Evolutionary conservation across 192 early-diverging fungal genomes (phyloP), one percentile per base, ranked within the genome.

Genomic region (Linnemannia elongata): DNA sequence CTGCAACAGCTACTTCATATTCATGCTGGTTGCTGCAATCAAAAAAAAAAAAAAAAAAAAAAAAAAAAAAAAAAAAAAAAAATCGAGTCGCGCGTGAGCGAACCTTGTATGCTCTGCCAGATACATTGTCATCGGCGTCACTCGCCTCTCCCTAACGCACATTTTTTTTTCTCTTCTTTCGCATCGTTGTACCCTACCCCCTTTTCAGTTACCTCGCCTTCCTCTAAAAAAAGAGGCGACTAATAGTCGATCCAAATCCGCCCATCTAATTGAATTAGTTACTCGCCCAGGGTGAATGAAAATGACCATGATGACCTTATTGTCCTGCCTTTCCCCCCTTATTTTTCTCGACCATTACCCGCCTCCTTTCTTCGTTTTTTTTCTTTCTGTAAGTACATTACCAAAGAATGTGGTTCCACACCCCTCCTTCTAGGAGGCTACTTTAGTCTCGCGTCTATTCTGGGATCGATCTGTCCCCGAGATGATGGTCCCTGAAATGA

Each of bases 251-350:
- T 49, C 47, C 17, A 18, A 44, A 18, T 49, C 17, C 49, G 17
- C n/a, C 24, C 22, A 57, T 27, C n/a, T 33, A 66, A 66, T 66
- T 13, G 60, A 33, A 13, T 18, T 57, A 33, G 15, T 18, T 57
- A 57, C n/a, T 27, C 55, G 24, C 27, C 60, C 60, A 66, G 60
- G 60, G 60, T 66, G 30, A 66, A 33, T 66, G 60, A 66, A 60
- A 66, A 66, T 66, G 60, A 15, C 60, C 30, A 33, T 66, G 27
- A 66, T 66, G 60, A 66, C 60, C 60, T 66, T 66, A 66, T 33
- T 66, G 12, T 30, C 60, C 10, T 66, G 60, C 60, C 27, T 30
- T 30, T 66, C 12, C 27, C 24, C 24, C 12, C 27, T 27, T 27
- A 57, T 57, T 27, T 57, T 57, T 18, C 44, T 5, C 49, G 4